These are phyloP conservation scores for Cordyceps fumosorosea DNA, from an alignment of 2,329 filamentous ascomycete species.

Conservation along the genomic window DNA sequence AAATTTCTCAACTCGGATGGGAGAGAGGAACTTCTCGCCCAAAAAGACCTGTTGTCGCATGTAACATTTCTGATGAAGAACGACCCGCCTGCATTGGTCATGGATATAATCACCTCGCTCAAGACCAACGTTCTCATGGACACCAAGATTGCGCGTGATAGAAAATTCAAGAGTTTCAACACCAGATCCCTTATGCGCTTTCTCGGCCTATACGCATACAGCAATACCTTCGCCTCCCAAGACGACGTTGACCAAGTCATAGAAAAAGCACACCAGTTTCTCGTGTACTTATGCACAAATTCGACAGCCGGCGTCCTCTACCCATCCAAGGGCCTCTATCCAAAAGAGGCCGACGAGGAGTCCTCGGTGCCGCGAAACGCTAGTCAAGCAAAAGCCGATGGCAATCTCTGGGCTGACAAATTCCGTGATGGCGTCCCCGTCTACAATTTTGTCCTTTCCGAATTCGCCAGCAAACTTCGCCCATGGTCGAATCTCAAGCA, in stretches of 20 bases:
- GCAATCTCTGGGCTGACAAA: constrained; percentile 61
- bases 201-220: constrained; percentile 61
- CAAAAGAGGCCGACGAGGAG: constrained; percentile 56
- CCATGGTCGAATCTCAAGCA: constrained; percentile 80
- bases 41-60: constrained; percentile 76
- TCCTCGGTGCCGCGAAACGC: constrained; percentile 21
- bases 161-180: constrained; percentile 71
- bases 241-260: constrained; percentile 48
- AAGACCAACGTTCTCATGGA: constrained; percentile 69
- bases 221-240: constrained; percentile 36
- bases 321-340: constrained; percentile 77
- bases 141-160: constrained; percentile 61
- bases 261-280: constrained; percentile 66
- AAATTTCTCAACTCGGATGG: constrained; percentile 70
- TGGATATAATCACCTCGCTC: constrained; percentile 67
- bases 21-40: constrained; percentile 73
- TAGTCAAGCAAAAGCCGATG: constrained; percentile 57
- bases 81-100: constrained; percentile 68
- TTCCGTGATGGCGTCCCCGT: constrained; percentile 63
- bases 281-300: constrained; percentile 69
- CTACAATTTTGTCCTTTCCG: constrained; percentile 70
- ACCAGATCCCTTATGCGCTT: constrained; percentile 67
- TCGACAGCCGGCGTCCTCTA: constrained; percentile 67
- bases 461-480: constrained; percentile 70
- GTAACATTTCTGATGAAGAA: constrained; percentile 71